Base-by-base conservation (phyloP, 768 basidiomycete species). In the Auricularia cornea region DNA sequence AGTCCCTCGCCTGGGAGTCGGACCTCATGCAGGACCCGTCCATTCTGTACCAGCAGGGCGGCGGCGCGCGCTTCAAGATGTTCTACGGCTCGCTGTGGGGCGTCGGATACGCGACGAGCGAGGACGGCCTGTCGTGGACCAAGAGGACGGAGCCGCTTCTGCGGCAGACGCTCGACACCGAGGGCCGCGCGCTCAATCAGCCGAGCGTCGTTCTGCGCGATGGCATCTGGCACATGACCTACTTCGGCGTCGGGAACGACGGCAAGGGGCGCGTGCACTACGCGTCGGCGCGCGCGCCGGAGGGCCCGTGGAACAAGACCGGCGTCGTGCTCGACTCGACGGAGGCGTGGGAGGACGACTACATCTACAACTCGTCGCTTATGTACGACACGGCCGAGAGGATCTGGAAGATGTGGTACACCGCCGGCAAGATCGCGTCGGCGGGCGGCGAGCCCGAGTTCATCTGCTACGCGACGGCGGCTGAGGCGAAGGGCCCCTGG, bases 401-500 rank as follows among this genome's bases (percentile, higher is more conserved):
- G 28, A 57, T 57, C 54, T 57, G 54, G 54, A 57, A 57, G 54
- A 57, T 57, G 54, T 57, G 54, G 54, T 57, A 57, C 54, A 57
- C 54, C 8, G 54, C 54, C 16, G 54, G 54, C 18, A 57, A 57
- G 54, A 57, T 57, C 54, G 54, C 54, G 26, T 29, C 28, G 11
- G 54, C 54, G 30, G 54, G 54, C 28, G 54, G 54, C 26, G 54
- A 57, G 30, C 54, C 54, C 30, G 54, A 57, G 30, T 57, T 57
- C 30, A 57, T 57, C 54, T 57, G 54, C 54, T 57, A 57, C 30
- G 54, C 54, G 8, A 57, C 54, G 16, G 54, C 54, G 11, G 12
- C 54, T 6, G 16, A 57, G 26, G 28, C 54, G 12, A 31, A 16
- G 12, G 54, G 54, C 12, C 54, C 54, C 1, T 57, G 54, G 54